phyloP scores from a whole-genome alignment of 768 basidiomycete genomes.

The Pleurotus tuber-regium region DNA sequence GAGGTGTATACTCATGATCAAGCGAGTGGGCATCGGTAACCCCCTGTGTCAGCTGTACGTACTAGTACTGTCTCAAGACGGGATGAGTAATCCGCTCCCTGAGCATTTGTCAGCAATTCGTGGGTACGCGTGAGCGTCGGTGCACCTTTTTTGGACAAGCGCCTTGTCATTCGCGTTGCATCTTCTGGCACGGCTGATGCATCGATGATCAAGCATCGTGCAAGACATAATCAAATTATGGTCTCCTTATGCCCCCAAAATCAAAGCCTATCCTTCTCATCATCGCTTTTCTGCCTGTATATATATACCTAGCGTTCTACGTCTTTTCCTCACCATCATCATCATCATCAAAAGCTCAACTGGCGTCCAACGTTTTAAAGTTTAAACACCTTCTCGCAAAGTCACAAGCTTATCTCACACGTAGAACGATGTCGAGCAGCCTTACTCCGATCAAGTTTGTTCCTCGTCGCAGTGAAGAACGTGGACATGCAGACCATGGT shows the following conservation, averaged over 20 bases:
- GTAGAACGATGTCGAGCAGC: conserved; percentile 10
- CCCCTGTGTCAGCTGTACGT: too few relatives aligned
- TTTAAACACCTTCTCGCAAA: not conserved
- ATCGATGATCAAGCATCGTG: too few relatives aligned
- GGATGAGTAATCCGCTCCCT: too few relatives aligned
- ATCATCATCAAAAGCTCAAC: too few relatives aligned
- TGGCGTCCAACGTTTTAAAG: too few relatives aligned
- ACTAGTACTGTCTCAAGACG: too few relatives aligned
- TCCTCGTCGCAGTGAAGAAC: conserved; percentile 56
- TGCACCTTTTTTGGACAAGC: not conserved
- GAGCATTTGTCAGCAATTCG: not conserved
- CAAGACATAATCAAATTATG: not conserved
- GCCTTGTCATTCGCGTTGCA: too few relatives aligned
- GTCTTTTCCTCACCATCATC: not conserved
- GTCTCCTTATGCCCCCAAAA: not conserved
- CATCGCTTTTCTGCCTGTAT: not conserved
- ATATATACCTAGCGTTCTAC: conserved; percentile 1
- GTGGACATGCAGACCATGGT: conserved; percentile 75
- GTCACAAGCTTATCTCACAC: too few relatives aligned
- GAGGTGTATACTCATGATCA: too few relatives aligned
- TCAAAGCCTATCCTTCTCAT: not conserved
- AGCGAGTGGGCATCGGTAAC: too few relatives aligned
- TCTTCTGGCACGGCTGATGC: too few relatives aligned
- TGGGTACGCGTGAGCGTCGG: not conserved
- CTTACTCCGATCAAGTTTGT: conserved; percentile 38